These are phyloP conservation scores for Mycena pura DNA, from an alignment of 768 basidiomycete species.

Conservation along the genomic window DNA sequence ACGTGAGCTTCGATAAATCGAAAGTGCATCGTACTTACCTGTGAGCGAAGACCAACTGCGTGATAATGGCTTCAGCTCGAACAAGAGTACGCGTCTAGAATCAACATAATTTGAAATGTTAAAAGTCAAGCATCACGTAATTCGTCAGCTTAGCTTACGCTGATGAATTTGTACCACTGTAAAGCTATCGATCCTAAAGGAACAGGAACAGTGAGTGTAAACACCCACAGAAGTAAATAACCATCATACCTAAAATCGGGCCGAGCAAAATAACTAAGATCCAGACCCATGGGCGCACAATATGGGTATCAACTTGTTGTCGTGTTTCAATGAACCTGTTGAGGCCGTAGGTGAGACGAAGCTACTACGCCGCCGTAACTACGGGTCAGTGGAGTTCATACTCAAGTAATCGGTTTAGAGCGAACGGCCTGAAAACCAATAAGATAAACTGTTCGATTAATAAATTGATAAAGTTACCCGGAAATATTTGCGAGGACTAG, in stretches of 20 bases:
- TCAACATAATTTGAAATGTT: neutral
- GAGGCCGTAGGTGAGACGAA: neutral
- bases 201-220: neutral
- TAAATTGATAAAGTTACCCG: neutral
- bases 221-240: neutral
- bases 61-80: slow-evolving; percentile 53
- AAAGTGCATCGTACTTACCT: slow-evolving; percentile 17
- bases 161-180: slow-evolving; percentile 61
- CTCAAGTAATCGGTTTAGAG: slow-evolving; percentile 48
- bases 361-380: too few relatives aligned
- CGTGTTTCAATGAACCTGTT: slow-evolving; percentile 62
- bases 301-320: slow-evolving; percentile 45
- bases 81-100: slow-evolving; percentile 52
- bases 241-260: slow-evolving; percentile 40
- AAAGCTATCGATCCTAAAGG: slow-evolving; percentile 42
- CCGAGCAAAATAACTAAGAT: slow-evolving; percentile 57
- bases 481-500: neutral
- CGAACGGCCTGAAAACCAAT: slow-evolving; percentile 44
- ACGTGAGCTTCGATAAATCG: neutral
- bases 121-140: slow-evolving; percentile 32
- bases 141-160: slow-evolving; percentile 38
- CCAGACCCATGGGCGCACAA: slow-evolving; percentile 76
- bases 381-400: slow-evolving; percentile 29
- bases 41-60: slow-evolving; percentile 52
- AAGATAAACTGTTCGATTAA: slow-evolving; percentile 23